These are phyloP conservation scores for Torulaspora franciscae DNA, from an alignment of 805 yeast genomes.

Conservation along the genomic window DNA sequence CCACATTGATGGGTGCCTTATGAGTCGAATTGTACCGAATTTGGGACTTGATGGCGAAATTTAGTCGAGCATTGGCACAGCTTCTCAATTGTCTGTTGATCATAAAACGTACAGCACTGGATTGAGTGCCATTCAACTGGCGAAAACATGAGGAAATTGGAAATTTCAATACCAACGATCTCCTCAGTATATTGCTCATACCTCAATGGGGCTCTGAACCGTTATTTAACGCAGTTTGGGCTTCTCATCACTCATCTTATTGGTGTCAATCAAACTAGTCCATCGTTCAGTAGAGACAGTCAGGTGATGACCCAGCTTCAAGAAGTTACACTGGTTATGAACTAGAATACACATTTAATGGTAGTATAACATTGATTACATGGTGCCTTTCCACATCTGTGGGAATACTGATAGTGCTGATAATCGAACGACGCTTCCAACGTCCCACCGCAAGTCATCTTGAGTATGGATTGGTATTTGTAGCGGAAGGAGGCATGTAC, in stretches of 20 bases:
- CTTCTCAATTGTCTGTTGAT: slow-evolving; percentile 2
- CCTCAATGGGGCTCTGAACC: background rate
- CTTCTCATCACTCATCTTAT: background rate
- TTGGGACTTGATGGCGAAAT: background rate
- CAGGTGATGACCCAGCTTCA: slow-evolving; percentile 3
- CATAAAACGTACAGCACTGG: background rate
- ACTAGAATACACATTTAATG: slow-evolving; percentile 6
- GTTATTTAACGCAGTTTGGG: background rate
- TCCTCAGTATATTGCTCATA: background rate
- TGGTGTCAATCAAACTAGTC: background rate
- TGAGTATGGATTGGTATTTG: slow-evolving; percentile 29
- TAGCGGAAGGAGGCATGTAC: slow-evolving; percentile 28
- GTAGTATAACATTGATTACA: slow-evolving; percentile 1
- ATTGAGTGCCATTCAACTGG: background rate
- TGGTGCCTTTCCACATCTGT: background rate
- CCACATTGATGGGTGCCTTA: background rate
- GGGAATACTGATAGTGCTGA: background rate
- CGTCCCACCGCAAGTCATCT: slow-evolving; percentile 1
- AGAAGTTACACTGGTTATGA: background rate
- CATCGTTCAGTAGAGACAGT: background rate
- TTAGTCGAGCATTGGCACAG: background rate
- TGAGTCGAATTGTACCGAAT: slow-evolving; percentile 1
- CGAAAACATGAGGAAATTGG: slow-evolving; percentile 4
- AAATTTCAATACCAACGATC: background rate
- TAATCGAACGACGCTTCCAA: background rate